Conservation (phyloP, 1,284 basidiomycete genomes). For the Athelia psychrophila region DNA sequence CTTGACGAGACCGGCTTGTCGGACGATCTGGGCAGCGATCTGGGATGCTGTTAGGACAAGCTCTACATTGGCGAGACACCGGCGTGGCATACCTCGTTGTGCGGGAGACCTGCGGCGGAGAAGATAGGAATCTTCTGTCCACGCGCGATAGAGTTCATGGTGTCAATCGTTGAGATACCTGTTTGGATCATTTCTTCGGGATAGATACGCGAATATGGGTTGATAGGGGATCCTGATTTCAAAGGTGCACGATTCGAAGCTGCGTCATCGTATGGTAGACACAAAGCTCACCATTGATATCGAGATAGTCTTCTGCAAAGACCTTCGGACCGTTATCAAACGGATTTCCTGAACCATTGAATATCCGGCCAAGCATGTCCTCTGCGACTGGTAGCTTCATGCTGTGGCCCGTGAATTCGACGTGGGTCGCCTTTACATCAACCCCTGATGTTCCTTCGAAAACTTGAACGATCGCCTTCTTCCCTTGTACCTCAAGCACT, state of each 20-base stretch:
- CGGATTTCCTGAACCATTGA: conserved; percentile 98
- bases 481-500: conserved; percentile 97
- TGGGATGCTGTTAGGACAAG: conserved; percentile 24
- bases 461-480: conserved; percentile 99
- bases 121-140: conserved; percentile 99
- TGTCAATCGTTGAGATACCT: conserved; percentile 98
- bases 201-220: conserved; percentile 99
- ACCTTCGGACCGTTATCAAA: conserved; percentile 99
- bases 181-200: conserved; percentile 99
- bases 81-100: conserved; percentile 80
- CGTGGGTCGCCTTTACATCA: conserved; percentile 96
- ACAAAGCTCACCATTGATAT: conserved; percentile 85
- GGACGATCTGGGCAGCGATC: conserved; percentile 99
- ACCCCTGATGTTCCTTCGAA: conserved; percentile 99
- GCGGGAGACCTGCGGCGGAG: conserved; percentile 97
- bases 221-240: conserved; percentile 89
- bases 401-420: conserved; percentile 96
- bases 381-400: conserved; percentile 99
- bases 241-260: conserved; percentile 3
- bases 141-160: conserved; percentile 99
- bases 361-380: conserved; percentile 98
- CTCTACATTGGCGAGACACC: not conserved
- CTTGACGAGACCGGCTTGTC: conserved; percentile 97
- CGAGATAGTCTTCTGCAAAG: conserved; percentile 98
- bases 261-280: conserved; percentile 5